Conservation (phyloP, 1,139 yeast species). For the Casaregolazyma suthepensis region DNA sequence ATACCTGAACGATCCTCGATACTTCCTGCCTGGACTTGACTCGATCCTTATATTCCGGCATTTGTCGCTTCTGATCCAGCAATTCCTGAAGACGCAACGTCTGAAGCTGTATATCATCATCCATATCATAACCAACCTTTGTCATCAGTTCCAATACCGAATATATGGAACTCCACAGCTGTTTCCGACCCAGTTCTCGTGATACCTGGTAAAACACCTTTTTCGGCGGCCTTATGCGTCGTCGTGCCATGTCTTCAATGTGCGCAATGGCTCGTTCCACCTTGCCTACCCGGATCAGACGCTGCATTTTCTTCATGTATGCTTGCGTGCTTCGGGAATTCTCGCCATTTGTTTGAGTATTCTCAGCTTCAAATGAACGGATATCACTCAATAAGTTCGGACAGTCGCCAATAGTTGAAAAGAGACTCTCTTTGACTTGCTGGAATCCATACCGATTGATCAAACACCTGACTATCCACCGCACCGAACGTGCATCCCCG, state of each 20-base stretch:
- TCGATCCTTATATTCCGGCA: neutral
- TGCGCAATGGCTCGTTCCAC: conserved; percentile 14
- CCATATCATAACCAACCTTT: conserved; percentile 14
- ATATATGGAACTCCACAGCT: conserved; percentile 9
- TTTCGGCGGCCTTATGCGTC: conserved; percentile 18
- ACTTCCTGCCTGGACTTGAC: conserved; percentile 1
- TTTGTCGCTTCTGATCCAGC: neutral
- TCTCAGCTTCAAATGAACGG: neutral
- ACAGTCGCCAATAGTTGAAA: conserved; percentile 1
- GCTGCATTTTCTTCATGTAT: conserved; percentile 12
- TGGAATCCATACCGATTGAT: neutral
- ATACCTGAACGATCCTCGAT: conserved; percentile 7
- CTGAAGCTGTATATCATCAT: conserved; percentile 4
- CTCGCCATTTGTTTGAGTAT: neutral
- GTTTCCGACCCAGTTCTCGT: conserved; percentile 13
- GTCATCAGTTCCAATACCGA: conserved; percentile 14
- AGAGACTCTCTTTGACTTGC: neutral
- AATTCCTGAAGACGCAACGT: conserved; percentile 4
- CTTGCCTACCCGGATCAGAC: conserved; percentile 6
- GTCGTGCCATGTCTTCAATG: conserved; percentile 16
- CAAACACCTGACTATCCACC: conserved; percentile 4
- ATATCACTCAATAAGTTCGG: neutral
- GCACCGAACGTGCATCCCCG: conserved; percentile 6
- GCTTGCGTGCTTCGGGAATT: conserved; percentile 9
- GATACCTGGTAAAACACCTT: conserved; percentile 15